phyloP scores from a whole-genome alignment of 805 yeast species.

The Candida quercuum region DNA sequence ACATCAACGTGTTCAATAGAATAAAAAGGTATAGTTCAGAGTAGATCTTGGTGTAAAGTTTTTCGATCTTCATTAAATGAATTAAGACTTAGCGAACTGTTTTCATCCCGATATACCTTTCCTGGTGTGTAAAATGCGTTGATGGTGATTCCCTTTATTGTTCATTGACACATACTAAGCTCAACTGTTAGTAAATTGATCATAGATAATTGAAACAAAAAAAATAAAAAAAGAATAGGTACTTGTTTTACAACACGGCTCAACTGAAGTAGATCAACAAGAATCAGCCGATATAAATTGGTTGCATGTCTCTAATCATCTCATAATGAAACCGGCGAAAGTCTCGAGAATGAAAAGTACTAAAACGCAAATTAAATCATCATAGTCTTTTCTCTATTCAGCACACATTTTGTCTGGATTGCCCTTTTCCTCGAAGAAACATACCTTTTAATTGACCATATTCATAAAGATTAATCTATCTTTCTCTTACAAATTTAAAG shows the following conservation, averaged over 20 bases:
- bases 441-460: too few relatives aligned
- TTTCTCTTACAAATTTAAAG: too few relatives aligned
- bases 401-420: conserved; percentile 55
- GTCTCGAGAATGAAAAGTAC: conserved; percentile 34
- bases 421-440: not conserved
- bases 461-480: too few relatives aligned
- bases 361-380: conserved; percentile 57
- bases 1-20: too few relatives aligned
- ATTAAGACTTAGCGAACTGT: conserved; percentile 29
- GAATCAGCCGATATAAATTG: conserved; percentile 19
- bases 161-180: too few relatives aligned
- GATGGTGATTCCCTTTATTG: too few relatives aligned
- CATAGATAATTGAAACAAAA: too few relatives aligned
- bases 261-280: too few relatives aligned
- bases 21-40: conserved; percentile 23
- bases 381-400: conserved; percentile 24
- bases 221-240: too few relatives aligned
- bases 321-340: conserved; percentile 41
- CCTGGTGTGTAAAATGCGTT: too few relatives aligned
- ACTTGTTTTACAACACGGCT: too few relatives aligned
- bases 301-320: conserved; percentile 31
- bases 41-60: conserved; percentile 38
- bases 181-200: not conserved
- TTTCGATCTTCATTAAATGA: conserved; percentile 29
- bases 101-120: conserved; percentile 30